Base-by-base conservation (phyloP, 257 asterid genomes). In the Solanum tarijense region DNA sequence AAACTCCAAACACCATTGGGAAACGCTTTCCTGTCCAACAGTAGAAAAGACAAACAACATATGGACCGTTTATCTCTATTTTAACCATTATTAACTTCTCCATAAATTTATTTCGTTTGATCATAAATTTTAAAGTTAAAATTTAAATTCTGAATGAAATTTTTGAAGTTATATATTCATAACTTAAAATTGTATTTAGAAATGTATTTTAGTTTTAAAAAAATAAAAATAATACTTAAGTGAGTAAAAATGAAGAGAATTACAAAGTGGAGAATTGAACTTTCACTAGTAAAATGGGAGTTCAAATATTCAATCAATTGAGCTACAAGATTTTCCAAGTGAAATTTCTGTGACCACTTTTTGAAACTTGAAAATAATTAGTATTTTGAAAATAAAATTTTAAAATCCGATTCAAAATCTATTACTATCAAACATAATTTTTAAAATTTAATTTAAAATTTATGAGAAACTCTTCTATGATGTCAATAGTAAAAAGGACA, bases 1-100 rank as follows among this genome's bases (percentile, higher is more conserved):
- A 93, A 94, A 95, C 91, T 95, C 95, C 98, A 94, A 95, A 93
- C 89, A 12, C 93, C 95, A 93, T 93, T 83, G 94, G 97, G 95
- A 91, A 92, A 88, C 89, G 93, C 89, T 89, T 89, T 82, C 86
- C 92, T 95, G 95, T 89, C 98, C 88, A 71, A 89, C 89, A 92
- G 73, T 89, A 58, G n/a, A 88, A 88, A 88, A 83, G 91, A 91
- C 92, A 81, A 91, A 91, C 55, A 91, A 1, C 89, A 14, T 62
- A 88, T 87, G 92, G 88, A 88, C 90, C 90, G 20, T 60, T 60
- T 76, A 0, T 52, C 60, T 36, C 43, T 86, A 92, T 71, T 87
- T 27, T 39, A 81, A 14, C 13, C 7, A 14, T 72, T 58, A 23
- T 27, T 6, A 69, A 23, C 69, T 87, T 92, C 93, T 58, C 13